Base-by-base conservation (phyloP, 768 basidiomycete species). In the Steccherinum ochraceum region DNA sequence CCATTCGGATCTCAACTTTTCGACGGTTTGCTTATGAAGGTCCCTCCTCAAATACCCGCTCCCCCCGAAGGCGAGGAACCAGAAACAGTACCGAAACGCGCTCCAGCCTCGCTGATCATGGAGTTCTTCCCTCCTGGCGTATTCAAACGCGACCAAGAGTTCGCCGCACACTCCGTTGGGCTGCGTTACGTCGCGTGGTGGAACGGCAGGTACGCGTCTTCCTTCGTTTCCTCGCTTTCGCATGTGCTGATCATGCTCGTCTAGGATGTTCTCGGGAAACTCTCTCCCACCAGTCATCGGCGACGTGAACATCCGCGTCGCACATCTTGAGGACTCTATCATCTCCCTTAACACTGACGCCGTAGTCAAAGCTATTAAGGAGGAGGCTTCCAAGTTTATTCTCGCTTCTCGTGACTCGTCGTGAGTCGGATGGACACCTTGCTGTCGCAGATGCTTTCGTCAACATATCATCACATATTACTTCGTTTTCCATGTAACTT, bases 51-150 rank as follows among this genome's bases (percentile, higher is more conserved):
- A 16, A 16, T 72, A 13, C 70, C 54, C 20, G 43, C 48, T 44
- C n/a, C 12, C 12, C 25, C 45, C 19, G n/a, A 20, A 16, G 27
- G 45, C n/a, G 58, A 35, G 7, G 30, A 35, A 7, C 7, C 30
- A 62, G 3, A 41, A 13, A 16, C 11, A 24, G 42, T 12, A 45
- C 24, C 39, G 7, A 21, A 21, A 25, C 25, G 44, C 23, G 30
- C 46, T 16, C 43, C 56, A 1, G 56, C 76, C 21, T 73, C 86
- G 19, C 81, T 83, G 2, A 71, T 91, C 27, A 79, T 91, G 69
- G 90, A 93, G 67, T 73, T 92, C 59, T 90, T 87, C 67, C 84
- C 81, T 18, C 69, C 75, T 2, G 77, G 76, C n/a, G 74, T 74
- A 18, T 90, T 86, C 64, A 72, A 74, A 21, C 77, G 75, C 45